These are phyloP conservation scores for Quercus phellos DNA, from an alignment of 331 rosid genomes.

Conservation along the genomic window DNA sequence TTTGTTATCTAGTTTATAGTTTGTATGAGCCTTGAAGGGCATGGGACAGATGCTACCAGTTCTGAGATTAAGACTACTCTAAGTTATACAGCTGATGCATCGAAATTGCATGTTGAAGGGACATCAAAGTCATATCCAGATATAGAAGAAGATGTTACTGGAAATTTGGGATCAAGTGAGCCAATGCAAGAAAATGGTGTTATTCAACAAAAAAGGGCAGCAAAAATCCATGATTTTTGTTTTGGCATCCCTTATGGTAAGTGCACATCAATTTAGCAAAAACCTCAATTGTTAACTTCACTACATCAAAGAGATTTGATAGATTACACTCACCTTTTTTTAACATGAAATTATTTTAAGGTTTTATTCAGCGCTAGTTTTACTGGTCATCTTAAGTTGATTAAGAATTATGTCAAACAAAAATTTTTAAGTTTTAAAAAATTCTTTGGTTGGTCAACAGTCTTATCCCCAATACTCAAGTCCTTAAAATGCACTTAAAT, in stretches of 20 bases:
- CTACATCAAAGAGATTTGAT: not conserved
- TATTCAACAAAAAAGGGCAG: slow-evolving; percentile 41
- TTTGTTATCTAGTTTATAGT: slow-evolving; percentile 38
- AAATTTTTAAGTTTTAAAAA: too few species aligned
- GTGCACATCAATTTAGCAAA: slow-evolving; percentile 26
- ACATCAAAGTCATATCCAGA: slow-evolving; percentile 34
- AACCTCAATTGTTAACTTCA: not conserved
- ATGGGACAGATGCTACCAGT: slow-evolving; percentile 36
- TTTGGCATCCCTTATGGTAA: slow-evolving; percentile 95
- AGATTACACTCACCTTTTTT: not conserved
- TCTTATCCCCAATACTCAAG: not conserved
- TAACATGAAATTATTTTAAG: not conserved
- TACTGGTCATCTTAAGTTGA: not conserved
- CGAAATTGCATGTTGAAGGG: slow-evolving; percentile 35
- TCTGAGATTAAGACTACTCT: slow-evolving; percentile 35
- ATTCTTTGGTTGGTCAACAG: too few species aligned
- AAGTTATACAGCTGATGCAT: slow-evolving; percentile 39
- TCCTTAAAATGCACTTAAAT: not conserved
- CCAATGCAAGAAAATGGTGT: slow-evolving; percentile 20
- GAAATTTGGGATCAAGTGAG: slow-evolving; percentile 30
- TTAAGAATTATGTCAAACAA: too few species aligned
- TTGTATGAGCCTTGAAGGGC: slow-evolving; percentile 57
- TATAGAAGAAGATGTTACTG: slow-evolving; percentile 30
- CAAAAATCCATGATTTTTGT: slow-evolving; percentile 94
- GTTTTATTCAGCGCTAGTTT: not conserved